These are phyloP conservation scores for Aspergillus taichungensis DNA, from an alignment of 495 filamentous ascomycete species.

Conservation along the genomic window DNA sequence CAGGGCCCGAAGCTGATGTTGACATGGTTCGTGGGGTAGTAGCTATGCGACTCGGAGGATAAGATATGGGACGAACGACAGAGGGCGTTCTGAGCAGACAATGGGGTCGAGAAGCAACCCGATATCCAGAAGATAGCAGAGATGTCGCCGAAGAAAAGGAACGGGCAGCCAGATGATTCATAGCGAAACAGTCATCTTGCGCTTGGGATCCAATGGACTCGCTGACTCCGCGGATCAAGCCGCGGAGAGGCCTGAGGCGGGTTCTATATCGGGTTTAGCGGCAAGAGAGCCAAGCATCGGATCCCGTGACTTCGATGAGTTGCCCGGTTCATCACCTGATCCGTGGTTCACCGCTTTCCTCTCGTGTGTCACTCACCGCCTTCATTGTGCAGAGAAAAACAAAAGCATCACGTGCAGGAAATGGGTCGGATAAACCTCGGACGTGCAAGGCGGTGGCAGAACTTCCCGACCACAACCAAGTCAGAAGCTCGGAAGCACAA, in stretches of 20 bases:
- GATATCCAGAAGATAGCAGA: too few species aligned
- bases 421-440: too few species aligned
- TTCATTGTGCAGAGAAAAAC: background rate
- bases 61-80: background rate
- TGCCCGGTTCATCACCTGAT: too few species aligned
- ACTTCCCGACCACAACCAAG: too few species aligned
- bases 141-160: background rate
- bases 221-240: too few species aligned
- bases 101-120: background rate
- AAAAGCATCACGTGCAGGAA: background rate
- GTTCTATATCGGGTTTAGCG: too few species aligned
- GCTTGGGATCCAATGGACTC: too few species aligned
- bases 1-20: conserved; percentile 14
- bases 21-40: conserved; percentile 16
- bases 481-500: too few species aligned
- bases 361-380: background rate
- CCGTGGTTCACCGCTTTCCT: background rate
- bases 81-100: conserved; percentile 1
- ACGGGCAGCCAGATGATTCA: conserved; percentile 6
- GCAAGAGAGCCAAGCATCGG: too few species aligned
- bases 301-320: too few species aligned
- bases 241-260: too few species aligned
- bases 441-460: too few species aligned
- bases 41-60: background rate
- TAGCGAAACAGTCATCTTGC: background rate